Conservation (phyloP, 495 filamentous ascomycete species). For the Hypoxylon trugodes region DNA sequence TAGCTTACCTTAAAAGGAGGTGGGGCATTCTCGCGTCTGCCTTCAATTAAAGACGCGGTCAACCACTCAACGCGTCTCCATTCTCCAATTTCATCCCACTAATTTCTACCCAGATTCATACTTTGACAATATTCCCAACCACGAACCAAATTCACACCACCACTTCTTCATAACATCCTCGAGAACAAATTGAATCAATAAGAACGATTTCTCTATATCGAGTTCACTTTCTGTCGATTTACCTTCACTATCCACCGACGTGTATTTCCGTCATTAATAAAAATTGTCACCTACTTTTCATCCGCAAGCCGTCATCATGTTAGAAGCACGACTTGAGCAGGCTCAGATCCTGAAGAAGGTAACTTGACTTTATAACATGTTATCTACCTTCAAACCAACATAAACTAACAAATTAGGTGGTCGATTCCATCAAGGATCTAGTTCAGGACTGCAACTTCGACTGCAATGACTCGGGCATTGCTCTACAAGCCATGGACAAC, state of each 20-base stretch:
- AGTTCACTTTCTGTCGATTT: constrained; percentile 2
- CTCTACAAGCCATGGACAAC: constrained; percentile 99
- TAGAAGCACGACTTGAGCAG: constrained; percentile 97
- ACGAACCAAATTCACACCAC: constrained; percentile 8
- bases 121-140: not conserved
- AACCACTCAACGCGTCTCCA: constrained; percentile 38
- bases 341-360: constrained; percentile 96
- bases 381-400: not conserved
- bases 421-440: constrained; percentile 98
- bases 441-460: constrained; percentile 99
- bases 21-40: constrained; percentile 29
- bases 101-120: constrained; percentile 14
- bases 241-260: not conserved
- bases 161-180: constrained; percentile 9
- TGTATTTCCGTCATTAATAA: too few species aligned
- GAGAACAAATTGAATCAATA: not conserved
- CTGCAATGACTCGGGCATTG: constrained; percentile 99
- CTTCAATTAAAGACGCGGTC: constrained; percentile 40
- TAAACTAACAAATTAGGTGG: constrained; percentile 67
- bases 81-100: constrained; percentile 37
- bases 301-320: constrained; percentile 59
- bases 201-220: not conserved
- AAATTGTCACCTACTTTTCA: not conserved
- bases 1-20: constrained; percentile 13
- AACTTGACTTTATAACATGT: constrained; percentile 25